Evolutionary conservation across 164 flowering plant species (phyloP), one percentile per base, ranked within the genome.

Genomic region (Chimonanthus salicifolius): DNA sequence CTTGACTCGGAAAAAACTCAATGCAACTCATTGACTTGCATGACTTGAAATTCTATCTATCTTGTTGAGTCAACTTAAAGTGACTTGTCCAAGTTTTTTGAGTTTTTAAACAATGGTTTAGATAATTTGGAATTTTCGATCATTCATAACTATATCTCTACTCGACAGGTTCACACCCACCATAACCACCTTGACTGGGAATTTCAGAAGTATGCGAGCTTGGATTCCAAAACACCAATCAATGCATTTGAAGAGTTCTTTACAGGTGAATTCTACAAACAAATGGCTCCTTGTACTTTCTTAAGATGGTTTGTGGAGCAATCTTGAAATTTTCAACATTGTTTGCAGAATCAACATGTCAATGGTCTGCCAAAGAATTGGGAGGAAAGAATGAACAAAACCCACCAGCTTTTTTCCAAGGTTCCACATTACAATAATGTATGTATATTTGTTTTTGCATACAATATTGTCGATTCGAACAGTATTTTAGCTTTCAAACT

Each of bases 181-280:
- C 3, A 75, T 91, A 72, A 74, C 88, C 49, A 91, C 95, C 2
- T 92, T 90, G 87, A 85, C 92, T 4, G 98, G 97, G 77, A 88
- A 90, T 71, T 83, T 84, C 80, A 82, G 97, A 80, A 89, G 90
- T 82, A 88, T 91, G 87, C 87, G 72, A 72, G 92, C 88, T 46
- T 90, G 90, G 86, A 80, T 91, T 58, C 90, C 97, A 3, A 92
- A 87, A 82, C 89, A 87, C 63, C 97, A 92, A 63, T 88, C 92
- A 1, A 85, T 90, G 88, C 92, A 86, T 83, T 80, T 87, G 50
- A 89, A 88, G 83, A 86, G 71, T 72, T 76, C 85, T 46, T 72
- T 81, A 72, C 97, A 92, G 88, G 94, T 88, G 49, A 71, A 60
- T 68, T 62, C n/a, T 20, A 18, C 8, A 13, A 21, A 54, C 18